Conservation (phyloP, 306 rosid species). For the Begonia loranthoides region DNA sequence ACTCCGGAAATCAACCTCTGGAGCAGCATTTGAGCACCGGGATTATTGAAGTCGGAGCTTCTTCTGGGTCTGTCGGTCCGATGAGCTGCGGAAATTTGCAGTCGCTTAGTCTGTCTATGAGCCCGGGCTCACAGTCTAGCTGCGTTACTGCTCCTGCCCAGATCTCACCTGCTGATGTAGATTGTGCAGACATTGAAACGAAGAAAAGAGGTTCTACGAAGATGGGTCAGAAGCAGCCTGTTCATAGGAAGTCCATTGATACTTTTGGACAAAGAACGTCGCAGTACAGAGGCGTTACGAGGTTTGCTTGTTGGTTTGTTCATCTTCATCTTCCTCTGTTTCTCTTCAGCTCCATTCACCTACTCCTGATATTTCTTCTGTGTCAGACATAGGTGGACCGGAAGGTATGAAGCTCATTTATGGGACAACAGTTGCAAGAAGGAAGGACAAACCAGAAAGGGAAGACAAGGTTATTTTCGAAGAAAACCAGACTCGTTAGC, state of each 20-base stretch:
- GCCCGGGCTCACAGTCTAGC: conserved; percentile 96
- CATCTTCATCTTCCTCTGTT: neutral
- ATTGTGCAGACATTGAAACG: conserved; percentile 32
- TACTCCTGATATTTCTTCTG: neutral
- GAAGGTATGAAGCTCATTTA: conserved; percentile 95
- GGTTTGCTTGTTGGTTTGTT: conserved; percentile 30
- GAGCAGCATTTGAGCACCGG: conserved; percentile 33
- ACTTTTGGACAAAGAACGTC: conserved; percentile 97
- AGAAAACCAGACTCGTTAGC: neutral
- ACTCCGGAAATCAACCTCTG: conserved; percentile 19
- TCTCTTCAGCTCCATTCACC: neutral
- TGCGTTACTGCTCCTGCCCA: conserved; percentile 63
- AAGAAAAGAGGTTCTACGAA: conserved; percentile 66
- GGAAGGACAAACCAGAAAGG: conserved; percentile 97
- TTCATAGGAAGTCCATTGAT: conserved; percentile 85
- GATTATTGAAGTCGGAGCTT: conserved; percentile 18
- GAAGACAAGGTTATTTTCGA: conserved; percentile 72
- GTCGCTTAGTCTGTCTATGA: conserved; percentile 65
- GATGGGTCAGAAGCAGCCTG: conserved; percentile 60
- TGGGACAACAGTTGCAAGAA: conserved; percentile 99
- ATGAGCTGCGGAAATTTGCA: conserved; percentile 58
- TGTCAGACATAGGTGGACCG: conserved; percentile 94
- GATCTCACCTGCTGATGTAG: conserved; percentile 49
- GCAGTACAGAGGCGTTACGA: conserved; percentile 90
- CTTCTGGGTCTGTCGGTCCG: conserved; percentile 26